Evolutionary conservation across 2,329 filamentous ascomycete genomes (phyloP).

Genomic region (Cylindrodendrum hubeiense): DNA sequence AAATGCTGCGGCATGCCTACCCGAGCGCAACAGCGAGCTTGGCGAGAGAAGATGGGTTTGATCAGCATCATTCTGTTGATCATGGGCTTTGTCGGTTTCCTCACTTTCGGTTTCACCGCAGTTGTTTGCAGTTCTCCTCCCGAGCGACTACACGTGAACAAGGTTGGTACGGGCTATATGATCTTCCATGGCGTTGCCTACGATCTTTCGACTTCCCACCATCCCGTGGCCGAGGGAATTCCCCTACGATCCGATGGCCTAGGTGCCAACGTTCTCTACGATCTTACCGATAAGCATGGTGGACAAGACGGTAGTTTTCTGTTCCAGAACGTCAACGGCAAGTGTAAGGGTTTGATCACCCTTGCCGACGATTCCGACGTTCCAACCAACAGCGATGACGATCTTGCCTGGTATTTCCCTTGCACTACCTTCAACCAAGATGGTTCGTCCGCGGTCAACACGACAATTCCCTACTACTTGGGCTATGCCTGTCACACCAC

Average conservation of each 20-base stretch:
- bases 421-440: constrained; percentile 94
- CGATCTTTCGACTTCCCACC: constrained; percentile 80
- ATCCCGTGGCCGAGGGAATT: constrained; percentile 86
- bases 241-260: constrained; percentile 61
- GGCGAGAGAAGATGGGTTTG: constrained; percentile 97
- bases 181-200: constrained; percentile 96
- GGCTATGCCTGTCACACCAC: constrained; percentile 94
- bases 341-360: constrained; percentile 92
- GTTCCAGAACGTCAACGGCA: constrained; percentile 98
- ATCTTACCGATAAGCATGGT: constrained; percentile 83
- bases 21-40: constrained; percentile 90
- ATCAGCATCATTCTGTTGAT: constrained; percentile 93
- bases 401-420: constrained; percentile 97
- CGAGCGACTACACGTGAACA: constrained; percentile 82
- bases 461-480: constrained; percentile 79
- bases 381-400: constrained; percentile 77
- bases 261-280: constrained; percentile 85
- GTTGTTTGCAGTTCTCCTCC: constrained; percentile 84
- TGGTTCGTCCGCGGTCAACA: constrained; percentile 83
- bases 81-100: constrained; percentile 89
- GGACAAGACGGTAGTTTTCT: constrained; percentile 97
- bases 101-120: constrained; percentile 96
- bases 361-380: constrained; percentile 78
- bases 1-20: constrained; percentile 87
- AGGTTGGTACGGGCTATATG: constrained; percentile 87